A percentile compares a stretch with the other conserved stretches of the same genome.
phyloP scores from a whole-genome alignment of 2,329 filamentous ascomycete species.

The Nigrospora oryzae region DNA sequence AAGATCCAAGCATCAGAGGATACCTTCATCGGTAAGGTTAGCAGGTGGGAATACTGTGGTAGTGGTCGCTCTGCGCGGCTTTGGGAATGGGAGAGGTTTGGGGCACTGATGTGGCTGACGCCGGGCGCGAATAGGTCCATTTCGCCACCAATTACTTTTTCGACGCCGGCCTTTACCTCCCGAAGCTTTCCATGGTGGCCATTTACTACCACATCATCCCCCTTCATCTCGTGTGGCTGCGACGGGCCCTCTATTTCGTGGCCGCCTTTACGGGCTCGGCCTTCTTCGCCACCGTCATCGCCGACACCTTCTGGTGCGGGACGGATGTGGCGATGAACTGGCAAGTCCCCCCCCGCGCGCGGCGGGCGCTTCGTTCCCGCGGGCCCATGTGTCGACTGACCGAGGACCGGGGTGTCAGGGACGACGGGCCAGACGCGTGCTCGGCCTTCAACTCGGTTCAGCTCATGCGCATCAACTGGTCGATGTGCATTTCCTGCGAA shows the following conservation, averaged over 20 bases:
- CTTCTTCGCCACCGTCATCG: slow-evolving; percentile 1
- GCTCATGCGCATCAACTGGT: slow-evolving; percentile 2
- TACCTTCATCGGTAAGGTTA: neutral
- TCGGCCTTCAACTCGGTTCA: neutral
- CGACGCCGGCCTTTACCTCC: slow-evolving; percentile 8
- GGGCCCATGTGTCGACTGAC: neutral
- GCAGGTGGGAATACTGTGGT: neutral
- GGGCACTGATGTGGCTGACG: neutral
- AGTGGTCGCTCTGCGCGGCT: too few relatives aligned
- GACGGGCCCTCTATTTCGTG: slow-evolving; percentile 1
- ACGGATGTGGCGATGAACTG: neutral
- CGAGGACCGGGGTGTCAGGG: neutral
- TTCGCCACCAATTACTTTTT: slow-evolving; percentile 7
- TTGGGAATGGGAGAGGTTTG: too few relatives aligned
- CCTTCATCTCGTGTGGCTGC: slow-evolving; percentile 1
- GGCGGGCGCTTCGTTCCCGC: neutral
- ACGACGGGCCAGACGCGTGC: neutral
- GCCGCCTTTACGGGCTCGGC: neutral
- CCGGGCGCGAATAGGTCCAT: slow-evolving; percentile 1
- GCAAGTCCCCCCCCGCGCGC: neutral
- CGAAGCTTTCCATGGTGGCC: slow-evolving; percentile 5
- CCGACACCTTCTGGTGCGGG: slow-evolving; percentile 2
- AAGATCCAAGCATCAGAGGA: neutral
- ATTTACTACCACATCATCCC: slow-evolving; percentile 6
- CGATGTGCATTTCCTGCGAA: slow-evolving; percentile 5